A percentile compares a stretch with the other conserved stretches of the same genome.
Conservation (phyloP, 331 rosid genomes). For the Cucumis variabilis region DNA sequence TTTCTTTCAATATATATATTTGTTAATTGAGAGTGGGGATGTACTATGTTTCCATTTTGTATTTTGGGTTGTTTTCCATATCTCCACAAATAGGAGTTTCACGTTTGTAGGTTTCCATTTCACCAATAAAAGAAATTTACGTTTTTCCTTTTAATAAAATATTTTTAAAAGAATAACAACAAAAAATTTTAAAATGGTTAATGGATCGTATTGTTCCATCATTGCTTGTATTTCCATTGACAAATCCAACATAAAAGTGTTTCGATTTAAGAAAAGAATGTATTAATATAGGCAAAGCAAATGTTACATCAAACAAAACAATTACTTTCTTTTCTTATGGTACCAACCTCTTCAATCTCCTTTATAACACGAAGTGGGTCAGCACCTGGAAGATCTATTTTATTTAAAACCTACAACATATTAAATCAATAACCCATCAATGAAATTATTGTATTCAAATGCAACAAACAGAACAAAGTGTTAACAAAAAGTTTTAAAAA, state of each 20-base stretch:
- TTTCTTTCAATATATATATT: no score
- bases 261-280: neutral
- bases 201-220: neutral
- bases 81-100: no score
- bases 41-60: no score
- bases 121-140: no score
- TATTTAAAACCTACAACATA: slow-evolving; percentile 75
- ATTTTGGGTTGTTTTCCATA: no score
- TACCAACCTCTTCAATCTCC: slow-evolving; percentile 90
- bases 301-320: neutral
- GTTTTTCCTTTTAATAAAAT: neutral
- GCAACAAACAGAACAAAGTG: neutral
- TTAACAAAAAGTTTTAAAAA: no score
- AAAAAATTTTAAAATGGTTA: no score
- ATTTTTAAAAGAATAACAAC: neutral
- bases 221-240: neutral
- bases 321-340: neutral
- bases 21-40: no score
- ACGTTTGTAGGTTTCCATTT: no score
- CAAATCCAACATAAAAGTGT: neutral
- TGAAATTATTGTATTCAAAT: neutral
- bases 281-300: neutral
- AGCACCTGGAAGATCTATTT: slow-evolving; percentile 98
- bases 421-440: neutral
- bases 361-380: slow-evolving; percentile 80